Evolutionary conservation across 345 rosid genomes (phyloP).

Genomic region (rapeseed (Brassica napus)): Da-Ae NC_063444.1:46117001-46117500

Average conservation of each 20-base stretch:
- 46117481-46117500: slow-evolving; percentile 1
- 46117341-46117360: slow-evolving; percentile 2
- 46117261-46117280: background rate
- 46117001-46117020: background rate
- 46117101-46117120: background rate
- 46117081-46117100: background rate
- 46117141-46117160: background rate
- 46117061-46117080: background rate
- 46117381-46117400: background rate
- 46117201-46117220: background rate
- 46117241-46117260: background rate
- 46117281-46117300: background rate
- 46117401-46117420: slow-evolving; percentile 1
- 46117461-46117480: background rate
- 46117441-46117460: background rate
- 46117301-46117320: background rate
- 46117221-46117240: background rate
- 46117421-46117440: background rate
- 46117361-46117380: background rate
- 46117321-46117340: background rate
- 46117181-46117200: background rate
- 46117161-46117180: background rate
- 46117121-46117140: background rate
- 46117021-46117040: background rate
- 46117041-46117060: background rate